A percentile compares a stretch with the other conserved stretches of the same genome.
Evolutionary conservation across 805 yeast species (phyloP).

Genomic region (Wickerhamiella sorbophila): DNA sequence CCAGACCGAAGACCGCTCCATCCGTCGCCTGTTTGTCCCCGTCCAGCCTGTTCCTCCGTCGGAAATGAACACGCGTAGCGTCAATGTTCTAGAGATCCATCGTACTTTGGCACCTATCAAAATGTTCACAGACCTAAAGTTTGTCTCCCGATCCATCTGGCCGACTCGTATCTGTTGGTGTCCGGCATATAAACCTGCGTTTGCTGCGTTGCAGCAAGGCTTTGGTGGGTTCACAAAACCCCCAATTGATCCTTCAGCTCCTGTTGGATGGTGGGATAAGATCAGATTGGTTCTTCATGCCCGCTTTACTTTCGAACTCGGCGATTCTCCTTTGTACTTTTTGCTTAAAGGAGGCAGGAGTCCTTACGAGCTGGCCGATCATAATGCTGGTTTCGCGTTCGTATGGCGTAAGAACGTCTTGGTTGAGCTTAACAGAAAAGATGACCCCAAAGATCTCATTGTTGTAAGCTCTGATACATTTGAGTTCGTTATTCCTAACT

Average conservation of each 20-base stretch:
- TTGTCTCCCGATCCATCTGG: conserved; percentile 38
- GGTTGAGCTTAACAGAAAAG: conserved; percentile 48
- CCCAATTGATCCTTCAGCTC: conserved; percentile 72
- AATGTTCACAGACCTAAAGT: conserved; percentile 44
- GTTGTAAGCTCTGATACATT: conserved; percentile 48
- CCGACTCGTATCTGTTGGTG: conserved; percentile 75
- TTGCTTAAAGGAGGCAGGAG: conserved; percentile 53
- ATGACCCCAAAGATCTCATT: conserved; percentile 54
- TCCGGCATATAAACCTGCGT: conserved; percentile 66
- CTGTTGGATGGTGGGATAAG: conserved; percentile 90
- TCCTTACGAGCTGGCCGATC: conserved; percentile 59
- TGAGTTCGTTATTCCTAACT: conserved; percentile 64
- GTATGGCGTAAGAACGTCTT: conserved; percentile 51
- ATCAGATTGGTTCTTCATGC: conserved; percentile 67
- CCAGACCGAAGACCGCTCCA: conserved; percentile 34
- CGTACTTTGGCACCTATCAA: conserved; percentile 68
- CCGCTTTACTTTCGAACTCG: conserved; percentile 38
- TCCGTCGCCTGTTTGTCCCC: conserved; percentile 50
- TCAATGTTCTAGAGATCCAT: conserved; percentile 47
- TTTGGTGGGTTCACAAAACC: conserved; percentile 81
- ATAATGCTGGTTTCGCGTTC: conserved; percentile 62
- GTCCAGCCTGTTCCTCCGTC: conserved; percentile 33
- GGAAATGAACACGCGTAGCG: conserved; percentile 26
- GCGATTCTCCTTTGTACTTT: conserved; percentile 29
- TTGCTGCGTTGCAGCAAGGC: conserved; percentile 62